Base-by-base conservation (phyloP, 495 filamentous ascomycete species). In the Penicillium roqueforti region DNA sequence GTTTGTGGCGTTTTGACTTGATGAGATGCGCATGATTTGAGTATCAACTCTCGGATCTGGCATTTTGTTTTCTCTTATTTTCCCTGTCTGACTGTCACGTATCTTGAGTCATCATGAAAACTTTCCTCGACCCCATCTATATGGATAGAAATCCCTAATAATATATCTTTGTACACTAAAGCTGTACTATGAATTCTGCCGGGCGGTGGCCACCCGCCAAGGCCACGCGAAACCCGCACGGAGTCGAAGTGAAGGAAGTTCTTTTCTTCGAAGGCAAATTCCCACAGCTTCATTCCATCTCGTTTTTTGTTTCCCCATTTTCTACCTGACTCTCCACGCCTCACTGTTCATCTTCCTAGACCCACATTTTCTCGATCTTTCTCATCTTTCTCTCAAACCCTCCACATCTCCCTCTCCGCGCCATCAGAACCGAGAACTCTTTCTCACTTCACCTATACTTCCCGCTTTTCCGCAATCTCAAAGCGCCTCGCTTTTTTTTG, bases 181-280 rank as follows among this genome's bases (percentile, higher is more conserved):
- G 25, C 5, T 22, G 26, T 40, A 26, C 32, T 28, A 19, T 34
- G n/a, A 31, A 46, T 67, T 67, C 56, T 67, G 64, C 64, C 64
- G 54, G 60, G 63, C 63, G 63, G 61, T 65, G 53, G 56, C 10
- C 3, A 25, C 5, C 18, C 41, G 56, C 63, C 63, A 60, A 63
- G 63, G 43, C 54, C 60, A 63, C 60, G 53, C 56, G 60, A 65
- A 66, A 62, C 64, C 64, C 64, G 64, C 63, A 66, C 62, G 62
- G 60, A 61, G 63, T 61, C 61, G 51, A 41, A 54, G 42, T 39
- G 52, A 67, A 51, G 51, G 52, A 63, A 61, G 64, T 61, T 58
- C 64, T 67, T 67, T 67, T 67, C 63, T 57, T 59, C 60, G 56
- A 61, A 61, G 60, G 58, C 61, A 59, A 65, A 62, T 67, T 69